Percentiles rank a stretch among this genome's conserved stretches.
These are phyloP conservation scores for Phytophthora lateralis DNA, from an alignment of 352 stramenopile species.

Conservation along the genomic window DNA sequence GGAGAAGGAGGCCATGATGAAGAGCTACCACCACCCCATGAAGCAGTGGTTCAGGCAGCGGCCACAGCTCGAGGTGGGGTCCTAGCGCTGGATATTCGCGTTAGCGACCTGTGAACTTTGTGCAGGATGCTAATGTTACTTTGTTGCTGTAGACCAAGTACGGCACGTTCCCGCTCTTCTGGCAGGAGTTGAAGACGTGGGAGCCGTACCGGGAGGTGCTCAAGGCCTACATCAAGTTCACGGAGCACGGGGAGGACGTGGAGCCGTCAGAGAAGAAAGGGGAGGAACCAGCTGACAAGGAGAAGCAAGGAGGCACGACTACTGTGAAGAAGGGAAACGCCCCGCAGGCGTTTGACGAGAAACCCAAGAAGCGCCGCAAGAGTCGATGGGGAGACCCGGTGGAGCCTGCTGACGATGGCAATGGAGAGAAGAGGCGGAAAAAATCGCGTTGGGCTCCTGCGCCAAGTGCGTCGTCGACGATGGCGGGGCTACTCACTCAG, in stretches of 20 bases:
- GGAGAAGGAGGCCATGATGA: constrained; percentile 90
- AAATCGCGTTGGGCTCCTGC: constrained; percentile 82
- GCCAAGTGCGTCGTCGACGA: constrained; percentile 39
- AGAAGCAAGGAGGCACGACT: constrained; percentile 9
- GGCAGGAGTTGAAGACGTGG: constrained; percentile 96
- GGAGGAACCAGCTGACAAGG: constrained; percentile 6
- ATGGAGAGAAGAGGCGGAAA: constrained; percentile 69
- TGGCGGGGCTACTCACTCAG: constrained; percentile 53
- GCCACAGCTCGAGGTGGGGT: constrained; percentile 45
- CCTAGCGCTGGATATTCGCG: not conserved
- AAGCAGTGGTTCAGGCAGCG: constrained; percentile 88
- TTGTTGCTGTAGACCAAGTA: constrained; percentile 63
- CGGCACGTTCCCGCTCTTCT: constrained; percentile 93
- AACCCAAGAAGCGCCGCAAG: constrained; percentile 78
- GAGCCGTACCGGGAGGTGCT: constrained; percentile 91
- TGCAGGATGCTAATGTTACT: constrained; percentile 10
- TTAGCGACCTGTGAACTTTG: not conserved
- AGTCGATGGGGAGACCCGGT: constrained; percentile 87
- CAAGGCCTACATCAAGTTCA: constrained; percentile 90
- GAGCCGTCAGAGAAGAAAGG: constrained; percentile 12
- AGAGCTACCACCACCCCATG: constrained; percentile 86
- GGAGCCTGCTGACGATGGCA: constrained; percentile 26
- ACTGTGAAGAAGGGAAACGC: constrained; percentile 23
- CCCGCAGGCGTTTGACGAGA: constrained; percentile 25
- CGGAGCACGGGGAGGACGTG: constrained; percentile 45